phyloP scores from a whole-genome alignment of 2,329 filamentous ascomycete species.

The Lachnellula suecica region DNA sequence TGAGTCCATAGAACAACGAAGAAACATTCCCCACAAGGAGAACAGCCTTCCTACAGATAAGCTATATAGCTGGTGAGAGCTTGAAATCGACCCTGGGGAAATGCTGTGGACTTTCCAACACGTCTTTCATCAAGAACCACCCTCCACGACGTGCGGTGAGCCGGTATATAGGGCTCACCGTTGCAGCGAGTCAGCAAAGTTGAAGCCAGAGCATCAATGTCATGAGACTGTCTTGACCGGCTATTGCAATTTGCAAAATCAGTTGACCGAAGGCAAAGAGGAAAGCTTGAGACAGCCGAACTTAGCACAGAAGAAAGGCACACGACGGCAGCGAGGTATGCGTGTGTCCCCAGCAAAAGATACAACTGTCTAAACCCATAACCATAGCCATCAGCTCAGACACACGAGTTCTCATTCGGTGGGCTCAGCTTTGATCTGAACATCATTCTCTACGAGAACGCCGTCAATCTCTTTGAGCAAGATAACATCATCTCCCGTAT shows the following conservation, averaged over 20 bases:
- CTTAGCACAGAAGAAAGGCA: not conserved
- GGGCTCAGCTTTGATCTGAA: conserved; percentile 31
- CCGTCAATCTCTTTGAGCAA: not conserved
- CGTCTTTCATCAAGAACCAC: too few species aligned
- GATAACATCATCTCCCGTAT: conserved; percentile 27
- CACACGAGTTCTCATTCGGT: conserved; percentile 13
- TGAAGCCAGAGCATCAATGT: not conserved
- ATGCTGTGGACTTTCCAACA: too few species aligned
- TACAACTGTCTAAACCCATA: not conserved
- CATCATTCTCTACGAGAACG: conserved; percentile 14
- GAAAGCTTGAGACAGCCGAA: not conserved
- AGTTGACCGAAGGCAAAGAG: not conserved
- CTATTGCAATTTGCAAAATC: not conserved
- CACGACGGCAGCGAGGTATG: not conserved
- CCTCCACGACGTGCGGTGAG: too few species aligned
- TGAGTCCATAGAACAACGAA: too few species aligned
- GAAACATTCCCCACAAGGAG: too few species aligned
- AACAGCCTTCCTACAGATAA: too few species aligned
- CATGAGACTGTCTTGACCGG: not conserved
- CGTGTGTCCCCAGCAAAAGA: not conserved
- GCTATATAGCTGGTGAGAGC: too few species aligned
- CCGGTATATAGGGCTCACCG: not conserved
- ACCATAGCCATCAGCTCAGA: conserved; percentile 8
- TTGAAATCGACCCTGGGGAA: too few species aligned
- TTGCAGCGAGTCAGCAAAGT: not conserved